These are phyloP conservation scores for Solanum peruvianum DNA, from an alignment of 257 asterid species.

Conservation along the genomic window DNA sequence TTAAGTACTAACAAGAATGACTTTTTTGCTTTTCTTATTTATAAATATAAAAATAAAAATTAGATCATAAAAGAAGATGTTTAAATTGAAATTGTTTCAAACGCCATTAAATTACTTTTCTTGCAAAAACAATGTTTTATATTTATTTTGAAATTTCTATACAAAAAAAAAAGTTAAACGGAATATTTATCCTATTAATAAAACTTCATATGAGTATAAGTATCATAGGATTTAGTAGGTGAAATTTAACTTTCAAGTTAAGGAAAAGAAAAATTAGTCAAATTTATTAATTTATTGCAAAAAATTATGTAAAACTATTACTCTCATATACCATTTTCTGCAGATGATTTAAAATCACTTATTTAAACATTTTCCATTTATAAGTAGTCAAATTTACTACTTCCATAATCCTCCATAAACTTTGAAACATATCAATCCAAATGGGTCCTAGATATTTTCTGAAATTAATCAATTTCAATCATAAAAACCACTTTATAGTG, in stretches of 20 bases:
- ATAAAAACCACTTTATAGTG: not conserved
- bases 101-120: not conserved
- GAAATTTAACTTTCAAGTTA: not conserved
- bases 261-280: not conserved
- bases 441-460: not conserved
- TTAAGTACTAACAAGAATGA: not conserved
- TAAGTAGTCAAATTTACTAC: not conserved
- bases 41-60: not conserved
- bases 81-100: not conserved
- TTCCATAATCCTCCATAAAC: not conserved
- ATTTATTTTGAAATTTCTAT: not conserved
- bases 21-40: not conserved
- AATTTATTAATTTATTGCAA: not conserved
- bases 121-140: not conserved
- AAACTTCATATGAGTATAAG: not conserved
- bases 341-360: not conserved
- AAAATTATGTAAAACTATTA: not conserved
- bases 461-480: not conserved
- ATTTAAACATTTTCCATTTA: not conserved
- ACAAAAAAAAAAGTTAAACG: not conserved
- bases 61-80: not conserved
- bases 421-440: not conserved
- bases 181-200: not conserved
- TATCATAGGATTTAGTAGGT: not conserved
- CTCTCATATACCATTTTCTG: not conserved